Base-by-base conservation (phyloP, 2,329 filamentous ascomycete species). In the Talaromyces sp. region DNA sequence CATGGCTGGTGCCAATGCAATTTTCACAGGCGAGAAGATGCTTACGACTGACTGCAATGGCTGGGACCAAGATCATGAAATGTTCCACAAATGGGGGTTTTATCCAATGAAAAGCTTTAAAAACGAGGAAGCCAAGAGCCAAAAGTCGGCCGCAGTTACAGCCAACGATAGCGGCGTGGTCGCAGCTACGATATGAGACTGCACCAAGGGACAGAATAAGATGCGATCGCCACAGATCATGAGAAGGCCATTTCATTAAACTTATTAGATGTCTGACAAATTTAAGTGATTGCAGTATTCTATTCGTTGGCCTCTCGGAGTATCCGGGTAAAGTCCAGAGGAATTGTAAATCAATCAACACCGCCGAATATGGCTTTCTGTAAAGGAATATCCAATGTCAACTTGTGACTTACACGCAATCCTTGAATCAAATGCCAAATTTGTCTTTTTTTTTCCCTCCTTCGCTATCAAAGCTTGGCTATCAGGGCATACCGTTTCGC, bases 11-110 rank as follows among this genome's bases (percentile, higher is more conserved):
- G 92, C 92, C 0, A 96, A 96, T 70, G 92, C 92, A n/a, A 89
- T 96, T 37, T 96, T 96, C 73, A 96, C 92, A 0, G 92, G 92
- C 8, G 92, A 96, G 80, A 96, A 93, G 83, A 96, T 96, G 92
- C 76, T 96, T 77, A 96, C 92, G 4, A 96, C 92, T 0, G 90
- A 92, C 63, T 96, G 91, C 73, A 93, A 91, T 68, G 91, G 91
- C 33, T 96, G 91, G 90, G 91, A 95, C 66, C 90, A 96, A 76
- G 92, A 96, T 71, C 87, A 85, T 66, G 86, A 80, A 46, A 91
- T 96, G 86, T 96, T 96, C 78, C 84, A 87, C 1, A 84, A 86
- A 58, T 96, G 91, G 89, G 92, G 92, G 0, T 79, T 95, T 63
- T 82, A 85, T 71, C 90, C 92, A 1, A 96, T 96, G 91, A 77